A percentile compares a stretch with the other conserved stretches of the same genome.
Evolutionary conservation across 1,284 basidiomycete species (phyloP).

Genomic region (Kwoniella shivajii): DNA sequence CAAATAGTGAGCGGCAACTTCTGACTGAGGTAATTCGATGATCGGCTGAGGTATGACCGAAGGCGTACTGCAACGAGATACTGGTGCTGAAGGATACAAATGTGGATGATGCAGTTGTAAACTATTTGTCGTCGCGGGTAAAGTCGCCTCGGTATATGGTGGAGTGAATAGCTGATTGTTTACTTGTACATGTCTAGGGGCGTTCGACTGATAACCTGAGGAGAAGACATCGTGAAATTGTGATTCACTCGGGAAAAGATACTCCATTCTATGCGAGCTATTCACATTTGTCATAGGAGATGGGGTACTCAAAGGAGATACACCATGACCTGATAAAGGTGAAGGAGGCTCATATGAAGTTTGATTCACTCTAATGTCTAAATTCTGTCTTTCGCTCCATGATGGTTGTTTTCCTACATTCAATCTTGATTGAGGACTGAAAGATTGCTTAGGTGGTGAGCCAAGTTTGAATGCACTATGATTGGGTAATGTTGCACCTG

Average conservation of each 20-base stretch:
- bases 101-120: conserved; percentile 13
- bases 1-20: conserved; percentile 23
- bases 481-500: not conserved
- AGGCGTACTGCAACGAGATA: not conserved
- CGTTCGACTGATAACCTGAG: conserved; percentile 5
- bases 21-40: conserved; percentile 10
- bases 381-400: conserved; percentile 3
- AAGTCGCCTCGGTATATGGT: conserved; percentile 3
- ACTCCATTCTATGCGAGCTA: not conserved
- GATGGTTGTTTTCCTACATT: not conserved
- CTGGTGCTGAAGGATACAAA: conserved; percentile 10
- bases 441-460: conserved; percentile 2
- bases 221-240: conserved; percentile 10
- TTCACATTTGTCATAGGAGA: not conserved
- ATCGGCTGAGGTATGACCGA: conserved; percentile 4
- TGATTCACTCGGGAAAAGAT: conserved; percentile 5
- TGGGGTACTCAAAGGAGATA: not conserved
- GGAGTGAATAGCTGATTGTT: conserved; percentile 14
- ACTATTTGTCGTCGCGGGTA: not conserved
- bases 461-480: not conserved
- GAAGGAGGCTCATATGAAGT: conserved; percentile 15
- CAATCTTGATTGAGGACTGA: conserved; percentile 1
- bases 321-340: conserved; percentile 2
- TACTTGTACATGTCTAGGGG: not conserved
- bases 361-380: conserved; percentile 3